Evolutionary conservation across 2,329 filamentous ascomycete species (phyloP), one percentile per base, ranked within the genome.

Genomic region (Trichothecium sympodiale): DNA sequence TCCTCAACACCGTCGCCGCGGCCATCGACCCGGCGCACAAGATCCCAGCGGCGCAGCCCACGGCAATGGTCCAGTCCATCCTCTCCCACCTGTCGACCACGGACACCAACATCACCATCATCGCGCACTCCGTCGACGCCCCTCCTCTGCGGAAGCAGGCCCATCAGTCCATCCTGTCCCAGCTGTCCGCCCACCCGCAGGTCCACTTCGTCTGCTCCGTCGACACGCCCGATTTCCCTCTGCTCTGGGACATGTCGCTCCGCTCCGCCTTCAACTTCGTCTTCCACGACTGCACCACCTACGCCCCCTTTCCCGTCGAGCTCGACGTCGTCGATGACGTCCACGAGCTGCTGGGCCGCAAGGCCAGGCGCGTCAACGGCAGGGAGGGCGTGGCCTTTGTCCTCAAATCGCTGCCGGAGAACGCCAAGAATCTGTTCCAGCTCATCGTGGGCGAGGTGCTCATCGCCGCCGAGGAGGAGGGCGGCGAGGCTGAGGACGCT

Each of bases 271-370:
- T 88, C 59, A 83, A 83, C 54, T 88, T 95, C 46, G 65, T 86
- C 18, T 95, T 93, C 59, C 91, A 98, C 61, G 88, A 98, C 61
- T 82, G 82, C 49, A 96, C 91, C 1, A 96, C 91, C 0, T 95
- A 94, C 52, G 68, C 74, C 1, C 71, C 84, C 1, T 85, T 83
- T 47, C 12, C 27, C 9, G 55, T 71, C 3, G 87, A 94, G 54
- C 62, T 86, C 7, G 85, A 94, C 49, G 77, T 84, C 2, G 86
- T 96, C 3, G 87, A 96, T 54, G 83, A 87, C 43, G 87, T 96
- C 12, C 84, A 94, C 54, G 80, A 84, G 49, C 70, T 95, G 1
- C 72, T 96, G 0, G 87, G 88, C 32, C 77, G 86, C 36, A 86
- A 80, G 47, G 78, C 84, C 16, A 71, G 83, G 35, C 77, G 85